phyloP scores from a whole-genome alignment of 352 stramenopile genomes.

The Thraustotheca clavata region DNA sequence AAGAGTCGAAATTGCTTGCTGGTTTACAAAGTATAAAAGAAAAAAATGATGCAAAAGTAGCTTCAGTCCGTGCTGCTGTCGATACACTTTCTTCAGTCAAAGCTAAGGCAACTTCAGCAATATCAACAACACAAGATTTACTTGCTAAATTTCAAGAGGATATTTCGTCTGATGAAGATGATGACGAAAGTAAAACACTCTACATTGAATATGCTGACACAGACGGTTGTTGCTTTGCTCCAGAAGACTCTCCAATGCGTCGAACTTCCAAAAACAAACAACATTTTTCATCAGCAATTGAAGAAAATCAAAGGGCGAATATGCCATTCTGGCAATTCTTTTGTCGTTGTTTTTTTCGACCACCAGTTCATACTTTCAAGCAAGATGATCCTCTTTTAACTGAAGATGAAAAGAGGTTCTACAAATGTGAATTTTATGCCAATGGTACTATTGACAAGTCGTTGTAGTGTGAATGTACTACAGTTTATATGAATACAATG shows the following conservation, averaged over 20 bases:
- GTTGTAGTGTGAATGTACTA: constrained; percentile 17
- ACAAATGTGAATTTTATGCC: constrained; percentile 48
- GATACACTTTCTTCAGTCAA: constrained; percentile 39
- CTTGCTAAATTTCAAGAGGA: constrained; percentile 17
- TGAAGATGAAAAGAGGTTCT: constrained; percentile 32
- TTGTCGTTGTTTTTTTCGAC: constrained; percentile 25
- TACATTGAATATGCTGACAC: constrained; percentile 22
- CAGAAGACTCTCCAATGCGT: constrained; percentile 65
- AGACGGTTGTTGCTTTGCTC: constrained; percentile 24
- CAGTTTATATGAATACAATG: too few species aligned
- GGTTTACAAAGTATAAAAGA: neutral
- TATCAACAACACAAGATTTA: constrained; percentile 6
- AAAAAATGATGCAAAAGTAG: constrained; percentile 28
- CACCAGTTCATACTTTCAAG: constrained; percentile 23
- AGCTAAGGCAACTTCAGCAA: constrained; percentile 36
- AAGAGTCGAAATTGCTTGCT: neutral
- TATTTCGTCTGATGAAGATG: constrained; percentile 23
- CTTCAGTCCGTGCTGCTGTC: constrained; percentile 40
- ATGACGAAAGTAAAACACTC: constrained; percentile 4
- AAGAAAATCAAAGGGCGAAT: constrained; percentile 21
- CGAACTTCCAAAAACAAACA: constrained; percentile 22
- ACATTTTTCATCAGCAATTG: neutral
- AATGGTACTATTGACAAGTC: constrained; percentile 31
- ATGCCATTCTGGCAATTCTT: constrained; percentile 23
- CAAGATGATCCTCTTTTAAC: constrained; percentile 22